These are phyloP conservation scores for Fraxinus sp. DNA, from an alignment of 305 asterid genomes.

Conservation along the genomic window DNA sequence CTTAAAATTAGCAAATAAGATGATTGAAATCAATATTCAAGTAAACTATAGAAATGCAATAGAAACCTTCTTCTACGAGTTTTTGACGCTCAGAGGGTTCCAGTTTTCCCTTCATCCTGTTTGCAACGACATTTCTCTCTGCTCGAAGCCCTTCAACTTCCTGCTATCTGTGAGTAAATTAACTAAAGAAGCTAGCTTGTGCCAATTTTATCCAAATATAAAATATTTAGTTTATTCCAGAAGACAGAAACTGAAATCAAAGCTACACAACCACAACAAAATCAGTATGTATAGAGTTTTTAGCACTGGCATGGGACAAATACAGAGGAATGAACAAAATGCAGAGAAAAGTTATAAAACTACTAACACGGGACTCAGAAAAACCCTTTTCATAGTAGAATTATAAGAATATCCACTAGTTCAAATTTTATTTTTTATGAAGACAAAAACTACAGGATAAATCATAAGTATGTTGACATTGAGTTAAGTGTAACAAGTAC, in stretches of 20 bases:
- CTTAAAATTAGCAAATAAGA: slow-evolving; percentile 16
- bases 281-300: background rate
- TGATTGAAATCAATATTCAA: slow-evolving; percentile 6
- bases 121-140: slow-evolving; percentile 88
- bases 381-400: background rate
- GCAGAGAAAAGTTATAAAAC: background rate
- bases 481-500: background rate
- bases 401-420: background rate
- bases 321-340: background rate
- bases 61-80: slow-evolving; percentile 87
- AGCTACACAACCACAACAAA: background rate
- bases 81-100: slow-evolving; percentile 79
- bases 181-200: slow-evolving; percentile 45
- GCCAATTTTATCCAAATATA: background rate
- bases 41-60: slow-evolving; percentile 1
- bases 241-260: background rate
- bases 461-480: background rate
- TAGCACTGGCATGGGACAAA: background rate
- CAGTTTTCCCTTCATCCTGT: slow-evolving; percentile 86
- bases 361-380: background rate
- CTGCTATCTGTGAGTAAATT: slow-evolving; percentile 87
- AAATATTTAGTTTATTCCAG: background rate
- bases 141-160: slow-evolving; percentile 92
- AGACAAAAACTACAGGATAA: background rate
- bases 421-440: background rate